phyloP scores from a whole-genome alignment of 2,329 filamentous ascomycete genomes.

The Neophaeococcomyces mojaviensis region DNA sequence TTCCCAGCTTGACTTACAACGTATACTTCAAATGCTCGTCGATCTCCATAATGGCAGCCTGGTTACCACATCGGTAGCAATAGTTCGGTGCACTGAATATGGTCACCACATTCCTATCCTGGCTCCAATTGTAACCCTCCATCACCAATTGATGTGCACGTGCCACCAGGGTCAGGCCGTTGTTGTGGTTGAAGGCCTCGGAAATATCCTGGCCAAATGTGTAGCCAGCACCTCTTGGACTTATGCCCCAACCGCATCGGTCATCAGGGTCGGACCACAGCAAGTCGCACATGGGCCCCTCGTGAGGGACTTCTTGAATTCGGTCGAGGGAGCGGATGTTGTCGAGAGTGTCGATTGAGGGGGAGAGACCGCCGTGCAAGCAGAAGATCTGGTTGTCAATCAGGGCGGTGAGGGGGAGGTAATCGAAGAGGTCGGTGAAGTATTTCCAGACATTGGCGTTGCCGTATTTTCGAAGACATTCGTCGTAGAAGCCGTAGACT shows the following conservation, averaged over 20 bases:
- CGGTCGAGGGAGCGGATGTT: conserved; percentile 93
- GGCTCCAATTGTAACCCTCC: conserved; percentile 99
- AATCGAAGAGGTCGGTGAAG: conserved; percentile 98
- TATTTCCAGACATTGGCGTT: conserved; percentile 99
- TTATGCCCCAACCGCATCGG: conserved; percentile 91
- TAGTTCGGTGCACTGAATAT: conserved; percentile 93
- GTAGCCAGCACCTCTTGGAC: conserved; percentile 86
- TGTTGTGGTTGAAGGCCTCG: conserved; percentile 99
- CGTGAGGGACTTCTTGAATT: conserved; percentile 96
- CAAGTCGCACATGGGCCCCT: conserved; percentile 96
- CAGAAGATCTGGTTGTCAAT: conserved; percentile 99
- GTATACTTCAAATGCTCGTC: conserved; percentile 99
- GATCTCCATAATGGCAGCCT: conserved; percentile 99
- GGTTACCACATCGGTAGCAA: conserved; percentile 98
- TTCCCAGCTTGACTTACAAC: conserved; percentile 63
- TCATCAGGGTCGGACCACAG: conserved; percentile 98
- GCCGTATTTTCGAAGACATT: conserved; percentile 97
- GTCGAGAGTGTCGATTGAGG: conserved; percentile 91
- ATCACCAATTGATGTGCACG: conserved; percentile 97
- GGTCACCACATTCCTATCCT: conserved; percentile 95
- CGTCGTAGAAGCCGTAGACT: conserved; percentile 98
- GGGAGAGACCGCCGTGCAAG: conserved; percentile 90
- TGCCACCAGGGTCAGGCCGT: conserved; percentile 89
- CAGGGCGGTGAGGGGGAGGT: conserved; percentile 89
- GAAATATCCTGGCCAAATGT: conserved; percentile 96